Base-by-base conservation (phyloP, 2,329 filamentous ascomycete species). In the Aspergillus sp. region DNA sequence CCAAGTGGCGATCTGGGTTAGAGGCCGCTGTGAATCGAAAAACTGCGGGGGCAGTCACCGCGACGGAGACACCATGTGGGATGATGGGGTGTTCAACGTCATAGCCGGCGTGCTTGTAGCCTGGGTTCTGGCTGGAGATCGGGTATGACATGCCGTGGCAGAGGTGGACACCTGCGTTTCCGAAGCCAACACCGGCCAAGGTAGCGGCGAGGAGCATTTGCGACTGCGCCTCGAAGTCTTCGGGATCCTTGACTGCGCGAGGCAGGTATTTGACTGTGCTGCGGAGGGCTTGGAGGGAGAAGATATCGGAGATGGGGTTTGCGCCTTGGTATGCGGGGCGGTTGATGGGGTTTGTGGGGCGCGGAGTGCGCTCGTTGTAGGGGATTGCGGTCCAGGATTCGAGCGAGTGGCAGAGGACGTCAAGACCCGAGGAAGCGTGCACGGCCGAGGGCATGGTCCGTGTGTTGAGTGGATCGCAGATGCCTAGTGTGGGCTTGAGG, bases 341-440 rank as follows among this genome's bases (percentile, higher is more conserved):
- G 63, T 94, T 84, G 69, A 99, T 91, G 0, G 96, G 95, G 75
- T 99, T 98, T 4, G 86, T 80, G 0, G 96, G 96, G 3, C 94
- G 84, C 0, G 95, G 95, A 0, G 84, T 87, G 54, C 95, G 88
- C 82, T 97, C 90, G 69, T 91, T 85, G 81, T 92, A 99, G 0
- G 96, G 96, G 65, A 99, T 98, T 2, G 95, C 95, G 0, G 95
- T 99, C 92, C 94, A 99, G 4, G 91, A 96, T 78, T 99, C 96
- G 45, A 99, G 87, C 13, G 91, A 89, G 80, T 99, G 96, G 77
- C 94, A 99, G 43, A 99, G 85, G 3, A 99, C 95, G 72, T 99
- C 95, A 1, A 99, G 85, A 1, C 95, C 96, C 0, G 93, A 96
- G 25, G 89, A 89, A 3, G 95, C 92, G 79, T 96, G 93, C 23